Conservation (phyloP, 495 filamentous ascomycete genomes). For the Aspergillus taichungensis region DNA sequence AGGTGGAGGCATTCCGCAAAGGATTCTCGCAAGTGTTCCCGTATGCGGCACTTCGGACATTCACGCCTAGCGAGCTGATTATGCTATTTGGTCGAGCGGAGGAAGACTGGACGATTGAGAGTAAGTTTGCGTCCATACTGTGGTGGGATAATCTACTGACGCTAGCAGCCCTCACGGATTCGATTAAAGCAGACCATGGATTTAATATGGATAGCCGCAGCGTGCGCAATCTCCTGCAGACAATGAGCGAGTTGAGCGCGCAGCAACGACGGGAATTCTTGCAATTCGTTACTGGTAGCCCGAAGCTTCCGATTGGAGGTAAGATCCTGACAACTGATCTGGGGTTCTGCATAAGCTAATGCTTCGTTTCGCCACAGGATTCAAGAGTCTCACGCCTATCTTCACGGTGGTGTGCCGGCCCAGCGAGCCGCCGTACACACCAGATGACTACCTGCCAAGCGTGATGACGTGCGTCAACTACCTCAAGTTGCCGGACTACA, state of each 20-base stretch:
- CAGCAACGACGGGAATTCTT: constrained; percentile 86
- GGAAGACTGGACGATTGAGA: constrained; percentile 97
- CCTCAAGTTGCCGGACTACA: constrained; percentile 96
- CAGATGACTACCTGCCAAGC: constrained; percentile 94
- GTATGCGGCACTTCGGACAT: constrained; percentile 83
- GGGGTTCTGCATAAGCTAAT: constrained; percentile 15
- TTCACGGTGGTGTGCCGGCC: constrained; percentile 99
- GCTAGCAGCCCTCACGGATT: constrained; percentile 77
- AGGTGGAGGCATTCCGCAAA: constrained; percentile 81
- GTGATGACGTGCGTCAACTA: constrained; percentile 99
- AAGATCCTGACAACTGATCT: constrained; percentile 20
- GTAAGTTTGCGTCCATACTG: constrained; percentile 42
- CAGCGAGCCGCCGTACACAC: constrained; percentile 86
- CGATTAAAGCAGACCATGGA: constrained; percentile 98
- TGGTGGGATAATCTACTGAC: background rate
- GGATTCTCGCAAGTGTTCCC: constrained; percentile 98
- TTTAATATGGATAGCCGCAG: constrained; percentile 99
- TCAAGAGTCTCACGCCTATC: constrained; percentile 93
- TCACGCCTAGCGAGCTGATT: constrained; percentile 94
- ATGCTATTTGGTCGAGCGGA: constrained; percentile 91
- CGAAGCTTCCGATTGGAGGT: constrained; percentile 98
- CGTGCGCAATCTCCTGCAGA: constrained; percentile 86
- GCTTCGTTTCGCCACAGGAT: constrained; percentile 49
- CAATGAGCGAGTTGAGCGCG: constrained; percentile 79
- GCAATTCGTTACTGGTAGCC: constrained; percentile 97